Percentiles rank a stretch among this genome's conserved stretches.
Evolutionary conservation across 371 early-diverging fungal species (phyloP).

Genomic region (Dinochytrium kinnereticum): DNA sequence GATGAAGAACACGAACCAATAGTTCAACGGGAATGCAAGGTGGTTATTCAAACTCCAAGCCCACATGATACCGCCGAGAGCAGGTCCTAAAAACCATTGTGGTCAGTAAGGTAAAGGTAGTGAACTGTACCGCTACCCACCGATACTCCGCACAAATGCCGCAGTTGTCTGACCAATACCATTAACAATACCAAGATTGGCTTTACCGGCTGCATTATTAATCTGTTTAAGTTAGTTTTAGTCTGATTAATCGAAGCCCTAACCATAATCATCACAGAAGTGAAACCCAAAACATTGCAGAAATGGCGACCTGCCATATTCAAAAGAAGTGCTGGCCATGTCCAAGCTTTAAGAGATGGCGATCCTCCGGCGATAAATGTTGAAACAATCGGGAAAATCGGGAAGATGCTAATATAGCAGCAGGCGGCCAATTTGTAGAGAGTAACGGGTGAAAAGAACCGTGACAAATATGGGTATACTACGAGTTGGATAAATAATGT

Average conservation of each 20-base stretch:
- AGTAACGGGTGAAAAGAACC: slow-evolving; percentile 52
- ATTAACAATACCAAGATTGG: slow-evolving; percentile 70
- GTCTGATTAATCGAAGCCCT: neutral
- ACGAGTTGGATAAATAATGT: slow-evolving; percentile 63
- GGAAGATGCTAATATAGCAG: slow-evolving; percentile 50
- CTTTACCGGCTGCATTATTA: slow-evolving; percentile 63
- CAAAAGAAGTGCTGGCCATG: slow-evolving; percentile 43
- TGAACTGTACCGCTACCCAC: slow-evolving; percentile 25
- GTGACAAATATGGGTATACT: slow-evolving; percentile 59
- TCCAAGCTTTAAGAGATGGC: neutral
- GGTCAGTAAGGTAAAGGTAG: neutral
- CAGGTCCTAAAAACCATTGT: slow-evolving; percentile 46
- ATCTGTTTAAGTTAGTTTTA: slow-evolving; percentile 30
- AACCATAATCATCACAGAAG: slow-evolving; percentile 66
- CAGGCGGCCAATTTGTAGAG: slow-evolving; percentile 59
- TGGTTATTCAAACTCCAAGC: slow-evolving; percentile 63
- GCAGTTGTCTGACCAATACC: slow-evolving; percentile 69
- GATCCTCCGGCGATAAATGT: slow-evolving; percentile 12
- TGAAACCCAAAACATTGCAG: slow-evolving; percentile 64
- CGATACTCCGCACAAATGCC: slow-evolving; percentile 67
- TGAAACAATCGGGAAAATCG: slow-evolving; percentile 51
- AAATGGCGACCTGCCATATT: slow-evolving; percentile 54
- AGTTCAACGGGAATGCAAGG: slow-evolving; percentile 67
- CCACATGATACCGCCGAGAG: slow-evolving; percentile 69
- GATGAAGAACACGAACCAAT: slow-evolving; percentile 56